Conservation (phyloP, 371 early-diverging fungal genomes). For the Mortierella sp. region DNA sequence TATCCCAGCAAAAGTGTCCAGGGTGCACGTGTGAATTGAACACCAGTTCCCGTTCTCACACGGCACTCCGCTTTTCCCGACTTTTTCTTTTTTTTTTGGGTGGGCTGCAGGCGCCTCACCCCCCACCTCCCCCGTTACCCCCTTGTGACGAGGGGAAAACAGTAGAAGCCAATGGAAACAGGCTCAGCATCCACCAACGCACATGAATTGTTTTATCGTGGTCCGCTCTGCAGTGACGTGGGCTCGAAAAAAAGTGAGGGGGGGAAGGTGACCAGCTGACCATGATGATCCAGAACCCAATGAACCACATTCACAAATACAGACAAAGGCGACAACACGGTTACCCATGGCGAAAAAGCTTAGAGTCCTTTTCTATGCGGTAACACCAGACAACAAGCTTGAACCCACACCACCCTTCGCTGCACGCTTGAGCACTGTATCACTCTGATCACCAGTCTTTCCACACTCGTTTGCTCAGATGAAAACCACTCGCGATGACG, state of each 20-base stretch:
- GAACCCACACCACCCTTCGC: too few species aligned
- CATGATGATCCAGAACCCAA: background rate
- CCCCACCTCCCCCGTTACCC: background rate
- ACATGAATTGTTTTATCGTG: background rate
- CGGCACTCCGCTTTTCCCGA: too few species aligned
- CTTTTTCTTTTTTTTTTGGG: too few species aligned
- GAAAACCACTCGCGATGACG: too few species aligned
- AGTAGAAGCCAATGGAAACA: conserved; percentile 9
- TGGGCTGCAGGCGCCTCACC: background rate
- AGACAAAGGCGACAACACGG: background rate
- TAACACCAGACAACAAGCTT: too few species aligned
- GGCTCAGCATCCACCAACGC: background rate
- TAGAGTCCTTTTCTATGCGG: too few species aligned
- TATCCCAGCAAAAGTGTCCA: too few species aligned
- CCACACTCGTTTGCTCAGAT: too few species aligned
- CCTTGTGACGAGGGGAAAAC: conserved; percentile 5
- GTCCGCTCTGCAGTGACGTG: conserved; percentile 23
- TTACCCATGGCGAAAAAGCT: background rate
- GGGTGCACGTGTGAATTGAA: too few species aligned
- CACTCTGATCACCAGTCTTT: too few species aligned
- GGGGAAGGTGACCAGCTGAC: conserved; percentile 28
- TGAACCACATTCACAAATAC: background rate
- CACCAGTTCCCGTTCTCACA: too few species aligned
- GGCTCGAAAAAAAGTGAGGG: conserved; percentile 14
- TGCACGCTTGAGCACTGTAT: too few species aligned